Conservation (phyloP, 2,329 filamentous ascomycete species). For the Helminthosporium solani region DNA sequence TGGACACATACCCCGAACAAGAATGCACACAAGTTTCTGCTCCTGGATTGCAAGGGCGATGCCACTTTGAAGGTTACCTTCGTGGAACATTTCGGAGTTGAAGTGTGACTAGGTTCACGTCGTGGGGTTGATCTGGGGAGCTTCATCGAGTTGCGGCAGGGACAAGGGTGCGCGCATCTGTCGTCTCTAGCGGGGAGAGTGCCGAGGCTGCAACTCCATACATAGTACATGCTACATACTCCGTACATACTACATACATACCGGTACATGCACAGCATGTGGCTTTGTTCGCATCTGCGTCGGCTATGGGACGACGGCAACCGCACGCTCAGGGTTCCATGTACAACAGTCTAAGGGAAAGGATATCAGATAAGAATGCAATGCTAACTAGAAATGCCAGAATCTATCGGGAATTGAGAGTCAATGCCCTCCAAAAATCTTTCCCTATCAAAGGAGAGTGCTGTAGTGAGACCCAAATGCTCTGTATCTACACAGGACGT, state of each 20-base stretch:
- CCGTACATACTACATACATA: too few relatives aligned
- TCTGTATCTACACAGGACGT: constrained; percentile 27
- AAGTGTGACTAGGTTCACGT: constrained; percentile 12
- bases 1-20: constrained; percentile 66
- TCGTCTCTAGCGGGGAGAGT: neutral
- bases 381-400: constrained; percentile 18
- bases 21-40: constrained; percentile 78
- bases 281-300: too few relatives aligned
- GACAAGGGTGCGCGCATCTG: constrained; percentile 8
- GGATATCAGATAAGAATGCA: constrained; percentile 4
- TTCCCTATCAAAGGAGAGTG: constrained; percentile 32
- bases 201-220: neutral
- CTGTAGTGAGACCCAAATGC: constrained; percentile 8
- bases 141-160: constrained; percentile 11
- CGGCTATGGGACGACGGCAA: neutral
- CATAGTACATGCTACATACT: too few relatives aligned
- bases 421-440: constrained; percentile 21
- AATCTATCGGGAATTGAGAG: constrained; percentile 32
- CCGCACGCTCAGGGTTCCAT: neutral
- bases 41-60: constrained; percentile 74
- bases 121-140: constrained; percentile 17
- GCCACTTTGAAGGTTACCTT: constrained; percentile 76
- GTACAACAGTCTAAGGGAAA: neutral
- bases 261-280: too few relatives aligned
- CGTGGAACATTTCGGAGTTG: constrained; percentile 68